Evolutionary conservation across 2,329 filamentous ascomycete genomes (phyloP), one percentile per base, ranked within the genome.

Genomic region (Cyphellophora europaea): DNA sequence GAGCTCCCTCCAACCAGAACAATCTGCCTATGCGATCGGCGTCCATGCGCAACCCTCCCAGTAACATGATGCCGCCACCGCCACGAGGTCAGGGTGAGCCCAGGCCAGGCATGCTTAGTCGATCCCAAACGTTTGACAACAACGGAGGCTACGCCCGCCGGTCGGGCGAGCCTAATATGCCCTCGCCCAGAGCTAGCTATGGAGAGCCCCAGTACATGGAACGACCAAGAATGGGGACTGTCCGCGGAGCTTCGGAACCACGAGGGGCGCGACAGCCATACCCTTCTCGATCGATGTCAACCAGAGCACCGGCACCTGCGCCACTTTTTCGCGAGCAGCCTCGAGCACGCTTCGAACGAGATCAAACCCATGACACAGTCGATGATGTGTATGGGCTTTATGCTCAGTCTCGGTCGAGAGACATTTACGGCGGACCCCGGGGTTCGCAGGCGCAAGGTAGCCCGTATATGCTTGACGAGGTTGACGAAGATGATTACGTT

Each of bases 381-480:
- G 58, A 65, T 13, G 67, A 72, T 12, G 61, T 56, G 11, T 49
- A 49, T 29, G 37, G 43, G 38, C 35, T 56, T 53, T 36, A 61
- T 63, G 12, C 44, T 44, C 19, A 45, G 49, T 27, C 44, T 32
- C 42, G 33, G 33, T 43, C 37, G 15, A 40, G 38, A 36, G n/a
- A 30, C n/a, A 3, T 30, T 11, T 18, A 19, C 19, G 12, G 32
- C 15, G n/a, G n/a, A n/a, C n/a, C n/a, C n/a, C n/a, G n/a, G n/a
- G 33, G 30, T 37, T 53, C 43, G 49, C 56, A 38, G 46, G 55
- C 55, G 38, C 57, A 18, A 3, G 15, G 30, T 12, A 19, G 30
- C 30, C 15, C 30, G 17, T 25, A 25, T 74, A 31, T 87, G 82
- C 53, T 83, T 45, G 82, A 88, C 43, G 86, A 91, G 45, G 44